These are phyloP conservation scores for Colletotrichum echinochloae DNA, from an alignment of 2,329 filamentous ascomycete genomes.

Conservation along the genomic window DNA sequence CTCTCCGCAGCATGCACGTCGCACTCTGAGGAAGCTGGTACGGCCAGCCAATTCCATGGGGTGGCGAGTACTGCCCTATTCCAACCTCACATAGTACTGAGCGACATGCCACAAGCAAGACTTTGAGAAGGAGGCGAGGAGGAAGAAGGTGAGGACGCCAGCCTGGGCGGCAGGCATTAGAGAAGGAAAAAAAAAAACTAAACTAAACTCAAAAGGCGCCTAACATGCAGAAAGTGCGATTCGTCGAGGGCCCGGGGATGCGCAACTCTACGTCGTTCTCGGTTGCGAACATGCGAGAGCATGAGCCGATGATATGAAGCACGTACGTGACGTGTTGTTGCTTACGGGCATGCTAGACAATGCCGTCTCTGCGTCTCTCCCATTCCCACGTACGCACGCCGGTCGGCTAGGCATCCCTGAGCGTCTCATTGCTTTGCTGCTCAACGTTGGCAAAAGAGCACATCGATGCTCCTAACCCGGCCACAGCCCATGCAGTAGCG, in stretches of 20 bases:
- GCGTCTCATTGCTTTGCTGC: not conserved
- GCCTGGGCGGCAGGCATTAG: not conserved
- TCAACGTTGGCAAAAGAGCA: not conserved
- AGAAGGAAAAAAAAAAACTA: no score
- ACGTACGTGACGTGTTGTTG: not conserved
- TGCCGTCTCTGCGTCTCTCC: not conserved
- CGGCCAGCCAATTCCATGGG: not conserved
- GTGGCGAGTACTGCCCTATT: not conserved
- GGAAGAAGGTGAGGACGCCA: not conserved
- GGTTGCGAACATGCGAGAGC: not conserved
- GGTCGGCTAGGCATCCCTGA: slow-evolving; percentile 1
- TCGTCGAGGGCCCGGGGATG: not conserved
- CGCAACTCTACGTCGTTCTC: not conserved
- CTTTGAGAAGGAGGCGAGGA: not conserved
- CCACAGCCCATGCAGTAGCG: slow-evolving; percentile 2
- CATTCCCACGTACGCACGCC: not conserved
- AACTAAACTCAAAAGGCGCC: not conserved
- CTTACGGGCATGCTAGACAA: not conserved
- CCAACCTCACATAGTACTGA: not conserved
- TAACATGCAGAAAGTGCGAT: not conserved
- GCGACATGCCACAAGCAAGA: not conserved
- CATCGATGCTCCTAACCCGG: slow-evolving; percentile 8
- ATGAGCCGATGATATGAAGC: not conserved
- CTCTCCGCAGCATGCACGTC: not conserved
- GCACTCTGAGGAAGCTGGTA: slow-evolving; percentile 6